Conservation (phyloP, 495 filamentous ascomycete genomes). For the Xylaria telfairii region DNA sequence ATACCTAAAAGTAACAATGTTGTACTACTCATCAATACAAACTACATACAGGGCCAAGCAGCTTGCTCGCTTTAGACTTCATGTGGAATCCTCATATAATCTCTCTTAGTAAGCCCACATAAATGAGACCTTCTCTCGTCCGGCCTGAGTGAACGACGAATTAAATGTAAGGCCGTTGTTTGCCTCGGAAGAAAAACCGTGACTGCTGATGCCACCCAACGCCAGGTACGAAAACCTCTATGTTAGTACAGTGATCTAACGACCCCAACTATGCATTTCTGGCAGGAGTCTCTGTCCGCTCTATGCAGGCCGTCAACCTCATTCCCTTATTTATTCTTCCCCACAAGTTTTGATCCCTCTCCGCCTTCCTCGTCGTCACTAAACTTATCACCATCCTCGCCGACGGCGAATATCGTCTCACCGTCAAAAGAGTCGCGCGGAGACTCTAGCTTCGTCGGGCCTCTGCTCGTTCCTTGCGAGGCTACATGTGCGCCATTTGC, state of each 20-base stretch:
- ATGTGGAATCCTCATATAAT: slow-evolving; percentile 1
- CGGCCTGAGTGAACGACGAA: slow-evolving; percentile 1
- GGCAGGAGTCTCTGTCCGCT: background rate
- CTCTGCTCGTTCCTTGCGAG: slow-evolving; percentile 44
- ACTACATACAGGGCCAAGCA: background rate
- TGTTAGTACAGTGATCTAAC: slow-evolving; percentile 37
- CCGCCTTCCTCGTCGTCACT: slow-evolving; percentile 50
- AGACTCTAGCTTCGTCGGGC: slow-evolving; percentile 46
- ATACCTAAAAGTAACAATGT: background rate
- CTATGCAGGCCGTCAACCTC: background rate
- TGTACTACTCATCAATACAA: background rate
- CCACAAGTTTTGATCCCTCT: slow-evolving; percentile 64
- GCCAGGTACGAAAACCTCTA: slow-evolving; percentile 31
- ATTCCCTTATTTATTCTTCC: slow-evolving; percentile 46
- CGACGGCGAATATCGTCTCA: slow-evolving; percentile 93
- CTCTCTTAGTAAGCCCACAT: background rate
- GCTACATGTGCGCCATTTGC: slow-evolving; percentile 22
- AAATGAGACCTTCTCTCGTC: background rate
- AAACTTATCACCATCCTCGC: slow-evolving; percentile 78
- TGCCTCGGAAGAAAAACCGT: slow-evolving; percentile 11
- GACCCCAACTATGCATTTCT: slow-evolving; percentile 5
- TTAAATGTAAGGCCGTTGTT: slow-evolving; percentile 7
- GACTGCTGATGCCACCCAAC: slow-evolving; percentile 31
- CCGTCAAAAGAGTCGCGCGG: slow-evolving; percentile 80
- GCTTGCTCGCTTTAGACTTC: background rate